phyloP scores from a whole-genome alignment of 306 rosid genomes.

The Cyamopsis tetragonoloba region DNA sequence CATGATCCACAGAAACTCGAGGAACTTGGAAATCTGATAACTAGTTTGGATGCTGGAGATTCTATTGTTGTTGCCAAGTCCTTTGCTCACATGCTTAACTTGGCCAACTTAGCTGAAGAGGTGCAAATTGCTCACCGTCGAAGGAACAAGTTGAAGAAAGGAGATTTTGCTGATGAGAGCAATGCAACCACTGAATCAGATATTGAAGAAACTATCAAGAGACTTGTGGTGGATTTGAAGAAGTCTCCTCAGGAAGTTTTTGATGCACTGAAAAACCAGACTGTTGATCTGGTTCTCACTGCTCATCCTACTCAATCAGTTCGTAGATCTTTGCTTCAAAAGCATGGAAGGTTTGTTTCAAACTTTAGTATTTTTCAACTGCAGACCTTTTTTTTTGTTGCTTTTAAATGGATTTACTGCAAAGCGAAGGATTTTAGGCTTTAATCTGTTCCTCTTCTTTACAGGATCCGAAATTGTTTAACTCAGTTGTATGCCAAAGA shows the following conservation, averaged over 20 bases:
- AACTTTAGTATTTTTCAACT: neutral
- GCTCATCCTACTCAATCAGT: slow-evolving; percentile 97
- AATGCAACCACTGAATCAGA: slow-evolving; percentile 90
- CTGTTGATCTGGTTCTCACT: slow-evolving; percentile 87
- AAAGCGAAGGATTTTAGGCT: neutral
- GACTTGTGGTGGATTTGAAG: slow-evolving; percentile 57
- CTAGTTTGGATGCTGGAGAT: slow-evolving; percentile 93
- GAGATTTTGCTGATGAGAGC: slow-evolving; percentile 75
- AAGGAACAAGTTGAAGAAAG: slow-evolving; percentile 74
- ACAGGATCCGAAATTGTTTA: slow-evolving; percentile 71
- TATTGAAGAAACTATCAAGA: slow-evolving; percentile 87
- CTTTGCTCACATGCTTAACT: slow-evolving; percentile 89
- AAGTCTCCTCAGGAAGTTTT: slow-evolving; percentile 90
- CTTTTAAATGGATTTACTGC: neutral
- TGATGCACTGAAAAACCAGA: slow-evolving; percentile 85
- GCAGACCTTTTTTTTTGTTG: neutral
- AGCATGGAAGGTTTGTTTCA: slow-evolving; percentile 72
- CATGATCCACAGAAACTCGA: slow-evolving; percentile 66
- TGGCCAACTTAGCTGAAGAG: slow-evolving; percentile 97
- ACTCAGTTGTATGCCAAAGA: slow-evolving; percentile 74
- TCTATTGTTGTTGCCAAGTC: slow-evolving; percentile 86
- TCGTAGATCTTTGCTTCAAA: slow-evolving; percentile 93
- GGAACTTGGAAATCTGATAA: slow-evolving; percentile 68
- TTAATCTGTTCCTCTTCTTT: slow-evolving; percentile 5
- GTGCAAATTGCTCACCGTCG: slow-evolving; percentile 86